phyloP scores from a whole-genome alignment of 1,284 basidiomycete genomes.

The Puccinia triticina region DNA sequence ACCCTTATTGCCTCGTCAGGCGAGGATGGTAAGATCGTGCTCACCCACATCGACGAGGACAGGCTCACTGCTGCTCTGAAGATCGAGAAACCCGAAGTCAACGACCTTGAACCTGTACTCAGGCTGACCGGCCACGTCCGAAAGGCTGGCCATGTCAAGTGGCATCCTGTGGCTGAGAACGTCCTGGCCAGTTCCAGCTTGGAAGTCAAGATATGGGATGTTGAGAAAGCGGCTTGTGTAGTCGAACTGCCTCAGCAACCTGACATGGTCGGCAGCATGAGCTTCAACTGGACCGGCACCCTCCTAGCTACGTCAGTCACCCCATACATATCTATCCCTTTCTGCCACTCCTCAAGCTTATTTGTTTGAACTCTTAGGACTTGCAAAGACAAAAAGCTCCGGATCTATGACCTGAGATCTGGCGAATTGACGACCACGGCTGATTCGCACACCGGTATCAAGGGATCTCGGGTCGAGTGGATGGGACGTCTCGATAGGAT shows the following conservation, averaged over 20 bases:
- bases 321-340: constrained; percentile 57
- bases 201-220: constrained; percentile 92
- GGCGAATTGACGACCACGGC: constrained; percentile 76
- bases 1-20: constrained; percentile 82
- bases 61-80: constrained; percentile 81
- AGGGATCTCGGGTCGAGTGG: constrained; percentile 86
- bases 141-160: constrained; percentile 91
- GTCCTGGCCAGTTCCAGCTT: constrained; percentile 85
- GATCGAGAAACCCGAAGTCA: constrained; percentile 75
- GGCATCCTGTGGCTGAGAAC: constrained; percentile 87
- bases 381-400: constrained; percentile 86
- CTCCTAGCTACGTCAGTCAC: constrained; percentile 65
- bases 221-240: constrained; percentile 68
- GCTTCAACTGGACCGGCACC: constrained; percentile 81
- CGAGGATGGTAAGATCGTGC: constrained; percentile 88
- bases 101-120: constrained; percentile 76
- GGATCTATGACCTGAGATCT: constrained; percentile 83
- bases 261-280: constrained; percentile 83
- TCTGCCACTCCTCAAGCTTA: background rate
- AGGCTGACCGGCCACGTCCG: constrained; percentile 68
- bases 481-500: constrained; percentile 85
- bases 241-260: constrained; percentile 74
- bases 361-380: constrained; percentile 62
- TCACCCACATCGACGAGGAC: constrained; percentile 78
- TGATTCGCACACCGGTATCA: constrained; percentile 91